Evolutionary conservation across 2,329 filamentous ascomycete genomes (phyloP), one percentile per base, ranked within the genome.

Genomic region (Moelleriella libera): DNA sequence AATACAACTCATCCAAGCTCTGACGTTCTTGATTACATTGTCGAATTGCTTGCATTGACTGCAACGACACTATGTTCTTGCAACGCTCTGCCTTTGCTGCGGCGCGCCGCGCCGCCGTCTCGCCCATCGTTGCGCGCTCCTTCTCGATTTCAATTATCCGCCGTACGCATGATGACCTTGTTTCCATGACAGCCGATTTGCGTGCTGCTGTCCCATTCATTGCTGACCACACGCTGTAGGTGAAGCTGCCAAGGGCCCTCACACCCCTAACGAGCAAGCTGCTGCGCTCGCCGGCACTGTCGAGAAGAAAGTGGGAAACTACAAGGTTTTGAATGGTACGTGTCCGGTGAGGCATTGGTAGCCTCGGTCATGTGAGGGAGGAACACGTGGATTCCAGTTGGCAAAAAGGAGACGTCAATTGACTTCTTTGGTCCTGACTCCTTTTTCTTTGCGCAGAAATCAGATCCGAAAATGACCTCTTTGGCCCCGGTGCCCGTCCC

Each of bases 391-490:
- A 30, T 14, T 8, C 12, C 43, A 30, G 40, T 43, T 37, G 47
- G 12, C n/a, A 10, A 21, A 34, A 40, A 12, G 11, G 29, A 40
- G 40, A 32, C n/a, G 47, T 44, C 29, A 43, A 41, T 46, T 43
- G 41, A 29, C 10, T 39, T 31, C 21, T 3, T 30, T 11, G 45
- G 37, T 49, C 50, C 56, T 59, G 52, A 56, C 51, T 48, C 51
- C 41, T 41, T 37, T 50, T 39, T 48, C 28, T 43, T 42, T 45
- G 12, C 51, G 56, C 67, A 98, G 92, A 97, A 60, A 78, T 98
- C 72, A 83, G 83, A 72, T 70, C 64, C 55, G 78, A 84, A 57
- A 76, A 80, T n/a, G 92, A 98, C 68, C 85, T 98, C 50, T 57
- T 94, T 55, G 78, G 84, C 54, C 85, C 88, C 34, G 92, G 92